Evolutionary conservation across 176 grass and related monocot species (phyloP), one percentile per base, ranked within the genome.

Genomic region (Eremochloa ophiuroides): DNA sequence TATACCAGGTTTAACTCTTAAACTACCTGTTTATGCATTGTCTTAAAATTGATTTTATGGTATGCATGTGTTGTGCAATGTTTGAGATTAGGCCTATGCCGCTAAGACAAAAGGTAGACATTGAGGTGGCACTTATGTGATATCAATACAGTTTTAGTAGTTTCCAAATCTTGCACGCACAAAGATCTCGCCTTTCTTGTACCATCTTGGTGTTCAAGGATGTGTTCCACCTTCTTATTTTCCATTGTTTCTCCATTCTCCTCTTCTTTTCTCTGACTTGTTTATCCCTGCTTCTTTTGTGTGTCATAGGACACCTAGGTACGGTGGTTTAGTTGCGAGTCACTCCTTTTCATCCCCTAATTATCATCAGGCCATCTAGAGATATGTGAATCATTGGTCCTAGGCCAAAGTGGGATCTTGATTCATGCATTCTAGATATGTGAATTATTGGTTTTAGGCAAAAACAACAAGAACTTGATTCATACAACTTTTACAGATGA

Each of bases 41-140:
- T 64, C 15, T 63, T 20, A 37, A 65, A 33, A 34, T 10, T 31
- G 17, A 10, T 22, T 12, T 39, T 67, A 7, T 38, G 18, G 10
- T 67, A 39, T 67, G 22, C 22, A 14, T 10, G 22, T 68, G 65
- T 11, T 75, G 4, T 20, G 27, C 5, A 18, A 4, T 35, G 18
- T 14, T 6, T n/a, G 12, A 22, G 46, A 35, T 35, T 38, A 34
- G 4, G 18, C 1, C 20, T 25, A 69, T 12, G 47, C 37, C 2
- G 0, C 0, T 23, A 22, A 23, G 48, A n/a, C n/a, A n/a, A n/a
- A n/a, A n/a, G n/a, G n/a, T 0, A 0, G 1, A 7, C 31, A 23
- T 31, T 13, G 14, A 55, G 31, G 18, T 15, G 72, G 0, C 3
- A 61, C 22, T 76, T 41, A 1, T 0, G 12, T 12, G 14, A 41